phyloP scores from a whole-genome alignment of 257 asterid species.

The Plectranthus barbatus region DNA sequence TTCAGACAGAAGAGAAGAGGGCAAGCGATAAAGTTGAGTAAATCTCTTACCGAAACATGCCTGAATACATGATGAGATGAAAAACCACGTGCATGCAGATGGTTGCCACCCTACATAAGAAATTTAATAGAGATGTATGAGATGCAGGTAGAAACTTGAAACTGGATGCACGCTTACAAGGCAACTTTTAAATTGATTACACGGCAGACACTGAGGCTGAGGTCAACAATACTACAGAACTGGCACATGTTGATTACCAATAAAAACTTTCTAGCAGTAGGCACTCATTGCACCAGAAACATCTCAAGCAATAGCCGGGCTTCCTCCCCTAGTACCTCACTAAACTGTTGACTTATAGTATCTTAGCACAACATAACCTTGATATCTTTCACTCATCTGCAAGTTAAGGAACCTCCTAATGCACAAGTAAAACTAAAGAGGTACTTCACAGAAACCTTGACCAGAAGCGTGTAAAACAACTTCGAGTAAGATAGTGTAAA shows the following conservation, averaged over 20 bases:
- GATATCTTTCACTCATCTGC: background rate
- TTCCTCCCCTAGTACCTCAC: background rate
- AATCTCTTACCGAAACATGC: slow-evolving; percentile 58
- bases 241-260: background rate
- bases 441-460: background rate
- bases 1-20: background rate
- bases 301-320: background rate
- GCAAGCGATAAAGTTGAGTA: background rate
- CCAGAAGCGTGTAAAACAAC: background rate
- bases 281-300: slow-evolving; percentile 4
- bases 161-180: background rate
- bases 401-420: background rate
- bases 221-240: background rate
- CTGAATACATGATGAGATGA: slow-evolving; percentile 66
- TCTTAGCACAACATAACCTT: background rate
- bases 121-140: slow-evolving; percentile 17
- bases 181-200: background rate
- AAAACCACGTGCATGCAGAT: slow-evolving; percentile 65
- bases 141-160: slow-evolving; percentile 15
- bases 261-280: slow-evolving; percentile 1
- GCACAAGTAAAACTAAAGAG: background rate
- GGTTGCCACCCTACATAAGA: slow-evolving; percentile 76
- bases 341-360: background rate
- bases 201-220: background rate
- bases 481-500: background rate